Evolutionary conservation across 2,329 filamentous ascomycete genomes (phyloP).

Genomic region (Ophiostoma sp.): DNA sequence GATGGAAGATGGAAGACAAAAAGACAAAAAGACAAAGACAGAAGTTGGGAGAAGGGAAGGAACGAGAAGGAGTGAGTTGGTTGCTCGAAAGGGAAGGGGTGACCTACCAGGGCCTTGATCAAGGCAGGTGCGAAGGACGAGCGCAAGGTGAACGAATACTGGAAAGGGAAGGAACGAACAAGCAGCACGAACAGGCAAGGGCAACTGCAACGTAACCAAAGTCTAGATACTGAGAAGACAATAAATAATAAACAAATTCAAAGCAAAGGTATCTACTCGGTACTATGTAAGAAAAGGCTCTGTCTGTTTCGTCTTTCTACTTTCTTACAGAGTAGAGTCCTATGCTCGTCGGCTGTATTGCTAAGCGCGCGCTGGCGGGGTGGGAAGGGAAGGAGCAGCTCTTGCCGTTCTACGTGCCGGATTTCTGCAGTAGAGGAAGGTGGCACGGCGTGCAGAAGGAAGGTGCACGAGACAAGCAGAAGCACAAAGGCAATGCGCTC

Average conservation of each 20-base stretch:
- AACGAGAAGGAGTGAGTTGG: background rate
- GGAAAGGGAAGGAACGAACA: background rate
- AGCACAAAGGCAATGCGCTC: background rate
- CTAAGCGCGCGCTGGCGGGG: slow-evolving; percentile 24
- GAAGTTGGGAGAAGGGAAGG: background rate
- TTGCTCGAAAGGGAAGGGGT: background rate
- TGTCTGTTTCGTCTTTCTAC: background rate
- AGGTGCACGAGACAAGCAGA: background rate
- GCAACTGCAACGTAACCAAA: background rate
- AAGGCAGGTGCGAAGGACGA: slow-evolving; percentile 15
- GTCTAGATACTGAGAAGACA: background rate
- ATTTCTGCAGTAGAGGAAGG: background rate
- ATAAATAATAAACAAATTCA: background rate
- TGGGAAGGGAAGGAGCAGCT: background rate
- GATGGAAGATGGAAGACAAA: background rate
- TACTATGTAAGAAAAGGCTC: background rate
- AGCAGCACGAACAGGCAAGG: slow-evolving; percentile 2
- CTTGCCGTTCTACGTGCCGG: background rate
- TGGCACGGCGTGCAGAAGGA: background rate
- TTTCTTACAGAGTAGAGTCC: background rate
- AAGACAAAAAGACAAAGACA: background rate
- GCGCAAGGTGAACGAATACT: background rate
- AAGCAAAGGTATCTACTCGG: background rate
- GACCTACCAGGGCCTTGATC: background rate
- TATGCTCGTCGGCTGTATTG: slow-evolving; percentile 18